phyloP scores from a whole-genome alignment of 768 basidiomycete genomes.

The Hemileccinum impolitum region DNA sequence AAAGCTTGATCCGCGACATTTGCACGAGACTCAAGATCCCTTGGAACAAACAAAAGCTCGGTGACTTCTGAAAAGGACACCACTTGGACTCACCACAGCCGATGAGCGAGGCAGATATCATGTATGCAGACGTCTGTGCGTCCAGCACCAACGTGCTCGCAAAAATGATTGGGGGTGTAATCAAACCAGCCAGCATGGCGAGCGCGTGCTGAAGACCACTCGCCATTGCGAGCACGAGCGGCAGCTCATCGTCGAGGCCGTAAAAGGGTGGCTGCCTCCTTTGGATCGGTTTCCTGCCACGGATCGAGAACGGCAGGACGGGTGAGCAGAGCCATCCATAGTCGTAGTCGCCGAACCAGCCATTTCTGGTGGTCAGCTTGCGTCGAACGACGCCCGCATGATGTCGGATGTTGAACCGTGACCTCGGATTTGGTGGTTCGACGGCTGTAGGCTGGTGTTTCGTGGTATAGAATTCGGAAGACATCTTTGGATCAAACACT shows the following conservation, averaged over 20 bases:
- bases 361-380: constrained; percentile 50
- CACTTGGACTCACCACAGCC: constrained; percentile 54
- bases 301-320: constrained; percentile 52
- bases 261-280: constrained; percentile 66
- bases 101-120: constrained; percentile 80
- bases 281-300: constrained; percentile 23
- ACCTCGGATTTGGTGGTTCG: constrained; percentile 8
- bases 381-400: constrained; percentile 15
- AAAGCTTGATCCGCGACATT: constrained; percentile 66
- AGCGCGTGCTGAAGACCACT: constrained; percentile 75
- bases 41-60: constrained; percentile 18
- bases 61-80: not conserved
- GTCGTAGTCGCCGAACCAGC: constrained; percentile 86
- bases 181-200: constrained; percentile 80
- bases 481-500: constrained; percentile 8
- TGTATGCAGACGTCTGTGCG: constrained; percentile 58
- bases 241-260: constrained; percentile 66
- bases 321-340: constrained; percentile 74
- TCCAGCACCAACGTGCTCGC: constrained; percentile 61
- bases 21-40: constrained; percentile 76
- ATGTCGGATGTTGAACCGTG: constrained; percentile 4
- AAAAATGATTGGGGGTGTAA: constrained; percentile 82
- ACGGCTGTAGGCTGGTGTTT: constrained; percentile 16
- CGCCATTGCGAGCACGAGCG: constrained; percentile 67
- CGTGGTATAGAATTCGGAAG: constrained; percentile 10